phyloP scores from a whole-genome alignment of 306 rosid species.

The Astragalus glycyphyllos region DNA sequence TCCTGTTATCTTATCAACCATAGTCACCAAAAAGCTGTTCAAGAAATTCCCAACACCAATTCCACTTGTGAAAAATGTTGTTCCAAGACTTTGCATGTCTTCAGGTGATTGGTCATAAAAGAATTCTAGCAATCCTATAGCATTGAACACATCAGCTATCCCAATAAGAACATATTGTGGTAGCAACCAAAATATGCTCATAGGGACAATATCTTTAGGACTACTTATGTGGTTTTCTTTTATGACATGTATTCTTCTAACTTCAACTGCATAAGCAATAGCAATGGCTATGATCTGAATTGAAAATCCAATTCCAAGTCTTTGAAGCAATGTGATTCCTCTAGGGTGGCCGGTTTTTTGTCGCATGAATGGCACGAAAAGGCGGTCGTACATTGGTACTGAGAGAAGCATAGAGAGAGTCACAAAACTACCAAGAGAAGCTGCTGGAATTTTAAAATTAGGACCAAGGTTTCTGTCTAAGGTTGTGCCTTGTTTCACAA shows the following conservation, averaged over 20 bases:
- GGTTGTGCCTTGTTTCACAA: conserved; percentile 93
- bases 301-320: conserved; percentile 83
- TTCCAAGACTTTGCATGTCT: conserved; percentile 87
- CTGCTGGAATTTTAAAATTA: conserved; percentile 76
- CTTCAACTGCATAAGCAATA: conserved; percentile 71
- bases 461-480: conserved; percentile 67
- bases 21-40: conserved; percentile 79
- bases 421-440: conserved; percentile 73
- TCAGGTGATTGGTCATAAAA: conserved; percentile 95
- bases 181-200: conserved; percentile 73
- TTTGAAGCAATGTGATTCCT: conserved; percentile 86
- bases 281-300: conserved; percentile 70
- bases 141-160: conserved; percentile 76
- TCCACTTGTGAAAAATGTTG: conserved; percentile 74
- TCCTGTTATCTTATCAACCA: conserved; percentile 65
- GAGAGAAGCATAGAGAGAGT: conserved; percentile 77
- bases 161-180: conserved; percentile 92
- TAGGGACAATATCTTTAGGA: conserved; percentile 64
- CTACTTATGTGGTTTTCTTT: conserved; percentile 46
- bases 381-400: conserved; percentile 77
- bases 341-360: conserved; percentile 72
- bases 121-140: conserved; percentile 83
- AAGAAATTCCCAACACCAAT: conserved; percentile 82
- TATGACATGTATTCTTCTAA: conserved; percentile 65
- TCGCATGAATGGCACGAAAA: conserved; percentile 70